A percentile compares a stretch with the other conserved stretches of the same genome.
phyloP scores from a whole-genome alignment of 75 land plant species.

The Pseudotsuga menziesii region DNA sequence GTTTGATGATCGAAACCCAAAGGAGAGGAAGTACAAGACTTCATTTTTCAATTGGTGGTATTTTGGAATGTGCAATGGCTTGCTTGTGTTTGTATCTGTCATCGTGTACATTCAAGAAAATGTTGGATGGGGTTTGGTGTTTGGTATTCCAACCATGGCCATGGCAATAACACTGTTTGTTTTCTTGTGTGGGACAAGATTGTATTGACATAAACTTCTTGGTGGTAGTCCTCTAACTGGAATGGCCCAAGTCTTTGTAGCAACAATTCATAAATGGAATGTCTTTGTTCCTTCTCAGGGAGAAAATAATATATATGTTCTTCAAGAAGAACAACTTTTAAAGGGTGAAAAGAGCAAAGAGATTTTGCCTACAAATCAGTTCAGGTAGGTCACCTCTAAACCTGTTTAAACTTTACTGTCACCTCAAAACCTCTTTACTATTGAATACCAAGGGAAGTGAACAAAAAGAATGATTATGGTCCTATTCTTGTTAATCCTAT shows the following conservation, averaged over 20 bases:
- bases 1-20: conserved; percentile 14
- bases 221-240: conserved; percentile 31
- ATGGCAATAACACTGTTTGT: conserved; percentile 24
- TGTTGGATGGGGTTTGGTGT: conserved; percentile 20
- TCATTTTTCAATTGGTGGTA: conserved; percentile 38
- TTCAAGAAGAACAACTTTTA: conserved; percentile 18
- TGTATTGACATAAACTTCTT: conserved; percentile 3
- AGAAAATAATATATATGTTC: not conserved
- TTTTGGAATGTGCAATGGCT: conserved; percentile 5
- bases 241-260: conserved; percentile 24
- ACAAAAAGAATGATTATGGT: too few relatives aligned
- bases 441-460: not conserved
- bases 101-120: conserved; percentile 18
- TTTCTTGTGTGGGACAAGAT: conserved; percentile 9
- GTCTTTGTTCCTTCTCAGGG: conserved; percentile 10
- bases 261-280: conserved; percentile 15
- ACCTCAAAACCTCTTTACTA: too few relatives aligned
- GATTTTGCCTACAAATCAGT: conserved; percentile 20
- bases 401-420: too few relatives aligned
- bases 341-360: conserved; percentile 14
- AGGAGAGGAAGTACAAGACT: conserved; percentile 10
- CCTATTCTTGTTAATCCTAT: not conserved
- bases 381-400: conserved; percentile 14
- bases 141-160: conserved; percentile 13
- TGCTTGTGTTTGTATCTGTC: conserved; percentile 5